phyloP scores from a whole-genome alignment of 495 filamentous ascomycete species.

The Hamigera avellanea region DNA sequence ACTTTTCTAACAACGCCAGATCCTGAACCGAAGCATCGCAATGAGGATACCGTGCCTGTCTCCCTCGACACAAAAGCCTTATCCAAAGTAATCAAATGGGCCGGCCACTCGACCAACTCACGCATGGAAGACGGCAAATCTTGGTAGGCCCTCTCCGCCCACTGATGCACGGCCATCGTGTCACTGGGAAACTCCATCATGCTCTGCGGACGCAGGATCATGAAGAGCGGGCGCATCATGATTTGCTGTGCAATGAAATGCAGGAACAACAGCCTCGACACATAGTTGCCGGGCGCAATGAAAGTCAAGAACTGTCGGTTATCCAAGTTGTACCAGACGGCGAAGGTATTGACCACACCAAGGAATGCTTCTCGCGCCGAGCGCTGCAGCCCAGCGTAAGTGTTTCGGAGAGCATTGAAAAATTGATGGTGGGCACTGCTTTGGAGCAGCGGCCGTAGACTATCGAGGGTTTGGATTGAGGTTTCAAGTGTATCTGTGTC shows the following conservation, averaged over 20 bases:
- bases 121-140: slow-evolving; percentile 5
- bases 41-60: not conserved
- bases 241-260: slow-evolving; percentile 49
- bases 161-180: slow-evolving; percentile 6
- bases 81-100: not conserved
- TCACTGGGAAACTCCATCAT: not conserved
- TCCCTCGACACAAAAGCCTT: not conserved
- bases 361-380: slow-evolving; percentile 20
- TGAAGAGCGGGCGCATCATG: slow-evolving; percentile 34
- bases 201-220: not conserved
- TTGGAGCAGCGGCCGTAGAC: slow-evolving; percentile 19
- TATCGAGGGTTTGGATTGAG: slow-evolving; percentile 22
- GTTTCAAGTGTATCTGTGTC: slow-evolving; percentile 24
- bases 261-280: slow-evolving; percentile 37
- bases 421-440: slow-evolving; percentile 6
- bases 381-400: slow-evolving; percentile 9
- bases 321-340: slow-evolving; percentile 29
- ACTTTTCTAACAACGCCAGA: not conserved
- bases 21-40: not conserved
- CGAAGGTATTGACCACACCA: slow-evolving; percentile 20
- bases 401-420: slow-evolving; percentile 7
- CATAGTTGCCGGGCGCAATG: slow-evolving; percentile 36
- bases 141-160: slow-evolving; percentile 8
- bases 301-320: slow-evolving; percentile 42
- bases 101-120: slow-evolving; percentile 5